These are phyloP conservation scores for Aleurites moluccanus DNA, from an alignment of 441 rosid species.

Conservation along the genomic window DNA sequence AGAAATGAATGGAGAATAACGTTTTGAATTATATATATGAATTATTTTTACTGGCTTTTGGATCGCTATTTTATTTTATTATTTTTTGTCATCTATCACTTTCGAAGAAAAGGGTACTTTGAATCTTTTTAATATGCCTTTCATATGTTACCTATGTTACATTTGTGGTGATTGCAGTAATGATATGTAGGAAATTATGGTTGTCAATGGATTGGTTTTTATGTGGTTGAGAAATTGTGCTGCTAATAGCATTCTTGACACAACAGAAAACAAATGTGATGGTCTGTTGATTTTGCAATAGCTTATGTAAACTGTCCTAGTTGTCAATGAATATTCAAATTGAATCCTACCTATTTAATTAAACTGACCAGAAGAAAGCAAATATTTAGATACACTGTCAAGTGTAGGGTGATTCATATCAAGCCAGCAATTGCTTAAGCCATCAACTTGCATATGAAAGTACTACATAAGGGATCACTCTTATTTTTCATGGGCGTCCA, in stretches of 20 bases:
- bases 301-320: not conserved
- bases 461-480: not conserved
- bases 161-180: not conserved
- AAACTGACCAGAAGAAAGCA: not conserved
- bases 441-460: not conserved
- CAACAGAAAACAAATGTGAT: not conserved
- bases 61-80: not conserved
- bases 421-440: not conserved
- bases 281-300: not conserved
- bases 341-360: not conserved
- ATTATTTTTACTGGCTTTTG: not conserved
- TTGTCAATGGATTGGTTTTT: not conserved
- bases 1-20: not conserved
- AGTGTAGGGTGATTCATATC: not conserved
- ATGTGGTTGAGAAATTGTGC: not conserved
- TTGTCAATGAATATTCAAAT: not conserved
- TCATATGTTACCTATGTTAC: not conserved
- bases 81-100: not conserved
- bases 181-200: not conserved
- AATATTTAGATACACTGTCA: not conserved
- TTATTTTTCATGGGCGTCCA: not conserved
- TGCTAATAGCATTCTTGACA: not conserved
- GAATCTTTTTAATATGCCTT: not conserved
- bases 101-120: not conserved
- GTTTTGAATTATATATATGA: not conserved